phyloP scores from a whole-genome alignment of 371 early-diverging fungal species.

The Actinomortierella ambigua region DNA sequence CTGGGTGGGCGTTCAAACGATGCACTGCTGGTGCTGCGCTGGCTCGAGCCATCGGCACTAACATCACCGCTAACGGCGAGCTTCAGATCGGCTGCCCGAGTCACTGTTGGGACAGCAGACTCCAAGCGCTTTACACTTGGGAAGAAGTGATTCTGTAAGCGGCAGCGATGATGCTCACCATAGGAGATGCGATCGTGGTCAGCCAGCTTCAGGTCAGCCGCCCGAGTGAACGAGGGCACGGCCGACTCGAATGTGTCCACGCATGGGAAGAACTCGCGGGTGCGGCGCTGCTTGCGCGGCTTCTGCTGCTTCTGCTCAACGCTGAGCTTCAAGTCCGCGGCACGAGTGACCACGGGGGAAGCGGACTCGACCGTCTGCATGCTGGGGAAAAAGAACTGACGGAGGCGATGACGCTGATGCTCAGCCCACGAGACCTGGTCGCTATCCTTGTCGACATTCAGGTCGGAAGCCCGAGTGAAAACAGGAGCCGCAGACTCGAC shows the following conservation, averaged over 20 bases:
- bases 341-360: constrained; percentile 12
- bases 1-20: too few relatives aligned
- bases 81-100: constrained; percentile 18
- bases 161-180: too few relatives aligned
- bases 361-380: constrained; percentile 22
- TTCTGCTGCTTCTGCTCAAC: too few relatives aligned
- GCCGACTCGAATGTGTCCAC: constrained; percentile 22
- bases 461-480: too few relatives aligned
- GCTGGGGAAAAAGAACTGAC: constrained; percentile 35
- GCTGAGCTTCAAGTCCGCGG: constrained; percentile 23
- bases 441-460: too few relatives aligned
- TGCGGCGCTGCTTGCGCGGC: too few relatives aligned
- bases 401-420: too few relatives aligned
- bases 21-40: too few relatives aligned
- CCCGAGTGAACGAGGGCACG: constrained; percentile 13
- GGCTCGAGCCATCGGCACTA: too few relatives aligned
- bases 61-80: neutral
- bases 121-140: constrained; percentile 25
- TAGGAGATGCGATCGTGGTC: too few relatives aligned
- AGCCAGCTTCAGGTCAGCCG: constrained; percentile 27
- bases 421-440: too few relatives aligned
- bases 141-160: constrained; percentile 27
- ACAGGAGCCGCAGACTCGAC: neutral
- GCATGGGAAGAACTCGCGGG: constrained; percentile 24
- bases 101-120: constrained; percentile 15